phyloP scores from a whole-genome alignment of 768 basidiomycete genomes.

The Coprinopsis marcescibilis region DNA sequence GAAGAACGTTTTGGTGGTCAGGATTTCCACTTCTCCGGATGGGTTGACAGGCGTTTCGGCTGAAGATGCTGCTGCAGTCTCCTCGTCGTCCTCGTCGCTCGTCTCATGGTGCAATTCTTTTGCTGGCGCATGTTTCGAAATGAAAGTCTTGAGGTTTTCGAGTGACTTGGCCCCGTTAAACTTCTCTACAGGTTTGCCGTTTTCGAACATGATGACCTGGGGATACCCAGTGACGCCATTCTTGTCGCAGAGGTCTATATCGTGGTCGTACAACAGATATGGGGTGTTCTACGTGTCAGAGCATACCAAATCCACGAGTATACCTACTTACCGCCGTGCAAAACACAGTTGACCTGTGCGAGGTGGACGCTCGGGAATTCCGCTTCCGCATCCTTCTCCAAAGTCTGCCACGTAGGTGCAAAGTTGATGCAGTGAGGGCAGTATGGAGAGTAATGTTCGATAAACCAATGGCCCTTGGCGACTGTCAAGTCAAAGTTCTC shows the following conservation, averaged over 20 bases:
- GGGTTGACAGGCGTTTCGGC: slow-evolving; percentile 26
- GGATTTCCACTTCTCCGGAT: slow-evolving; percentile 31
- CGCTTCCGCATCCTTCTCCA: slow-evolving; percentile 48
- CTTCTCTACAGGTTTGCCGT: slow-evolving; percentile 55
- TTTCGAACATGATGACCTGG: slow-evolving; percentile 62
- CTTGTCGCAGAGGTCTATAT: slow-evolving; percentile 79
- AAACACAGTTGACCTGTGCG: slow-evolving; percentile 43
- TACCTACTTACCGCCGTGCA: slow-evolving; percentile 21
- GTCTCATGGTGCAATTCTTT: slow-evolving; percentile 3
- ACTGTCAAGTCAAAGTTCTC: slow-evolving; percentile 52
- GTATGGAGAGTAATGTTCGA: slow-evolving; percentile 86
- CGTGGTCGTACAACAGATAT: neutral
- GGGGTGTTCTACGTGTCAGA: neutral
- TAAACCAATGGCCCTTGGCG: slow-evolving; percentile 63
- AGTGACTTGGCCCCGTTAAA: slow-evolving; percentile 53
- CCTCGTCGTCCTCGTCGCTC: slow-evolving; percentile 24
- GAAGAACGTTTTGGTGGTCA: slow-evolving; percentile 33
- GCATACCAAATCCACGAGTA: slow-evolving; percentile 1
- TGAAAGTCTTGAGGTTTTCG: slow-evolving; percentile 49
- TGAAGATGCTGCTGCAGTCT: slow-evolving; percentile 12
- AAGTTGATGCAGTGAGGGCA: slow-evolving; percentile 78
- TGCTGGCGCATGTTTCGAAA: slow-evolving; percentile 35
- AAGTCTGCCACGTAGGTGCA: slow-evolving; percentile 74
- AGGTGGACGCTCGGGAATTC: slow-evolving; percentile 52
- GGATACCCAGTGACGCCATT: slow-evolving; percentile 72